Evolutionary conservation across 352 stramenopile genomes (phyloP).

Genomic region (Phytophthora rubi): DNA sequence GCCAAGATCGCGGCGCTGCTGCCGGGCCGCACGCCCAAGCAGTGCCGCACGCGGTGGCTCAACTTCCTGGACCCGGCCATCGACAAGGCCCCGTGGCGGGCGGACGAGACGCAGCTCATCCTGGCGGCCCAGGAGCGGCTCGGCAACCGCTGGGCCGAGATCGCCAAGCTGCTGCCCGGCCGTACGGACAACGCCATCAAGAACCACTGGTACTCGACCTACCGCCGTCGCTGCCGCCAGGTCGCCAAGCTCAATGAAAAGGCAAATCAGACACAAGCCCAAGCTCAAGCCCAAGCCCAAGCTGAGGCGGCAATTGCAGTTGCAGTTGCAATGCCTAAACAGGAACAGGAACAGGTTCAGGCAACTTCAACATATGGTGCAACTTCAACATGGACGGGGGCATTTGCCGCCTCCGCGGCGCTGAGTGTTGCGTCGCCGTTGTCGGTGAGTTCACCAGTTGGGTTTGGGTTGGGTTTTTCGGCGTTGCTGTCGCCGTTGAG

Average conservation of each 20-base stretch:
- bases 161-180: constrained; percentile 96
- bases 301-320: constrained; percentile 2
- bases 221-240: constrained; percentile 60
- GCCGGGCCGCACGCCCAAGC: constrained; percentile 94
- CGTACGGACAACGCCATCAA: constrained; percentile 90
- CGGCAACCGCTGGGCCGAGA: constrained; percentile 98
- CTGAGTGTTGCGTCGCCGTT: constrained; percentile 39
- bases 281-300: too few species aligned
- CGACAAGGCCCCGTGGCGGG: constrained; percentile 92
- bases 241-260: constrained; percentile 51
- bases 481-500: constrained; percentile 29
- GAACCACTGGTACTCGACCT: constrained; percentile 89
- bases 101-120: constrained; percentile 91
- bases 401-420: constrained; percentile 4
- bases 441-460: constrained; percentile 42
- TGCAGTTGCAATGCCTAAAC: neutral
- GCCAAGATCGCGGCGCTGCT: constrained; percentile 93
- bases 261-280: constrained; percentile 2
- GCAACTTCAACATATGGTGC: constrained; percentile 1
- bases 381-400: constrained; percentile 13
- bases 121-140: constrained; percentile 67
- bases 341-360: neutral
- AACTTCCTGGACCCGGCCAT: constrained; percentile 96
- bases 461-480: constrained; percentile 13
- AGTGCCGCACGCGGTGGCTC: constrained; percentile 96